A percentile compares a stretch with the other conserved stretches of the same genome.
Evolutionary conservation across 139 green algal species (phyloP).

Genomic region (Eudorina sp.): DNA sequence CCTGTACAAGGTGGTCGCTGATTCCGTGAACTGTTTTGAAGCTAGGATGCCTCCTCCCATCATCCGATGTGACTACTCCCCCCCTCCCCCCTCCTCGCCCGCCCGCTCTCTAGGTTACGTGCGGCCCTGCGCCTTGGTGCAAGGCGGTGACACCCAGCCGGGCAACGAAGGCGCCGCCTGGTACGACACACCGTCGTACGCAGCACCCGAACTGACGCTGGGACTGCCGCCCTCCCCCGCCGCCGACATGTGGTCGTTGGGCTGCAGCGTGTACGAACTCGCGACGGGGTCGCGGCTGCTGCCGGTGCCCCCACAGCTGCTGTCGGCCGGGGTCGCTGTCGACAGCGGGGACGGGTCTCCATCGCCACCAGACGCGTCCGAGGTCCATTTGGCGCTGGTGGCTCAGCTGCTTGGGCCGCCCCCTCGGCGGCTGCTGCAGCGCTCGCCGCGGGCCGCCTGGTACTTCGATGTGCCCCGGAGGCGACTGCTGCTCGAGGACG

Average conservation of each 20-base stretch:
- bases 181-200: constrained; percentile 70
- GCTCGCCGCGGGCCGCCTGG: not conserved
- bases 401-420: constrained; percentile 25
- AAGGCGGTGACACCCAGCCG: not conserved
- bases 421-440: not conserved
- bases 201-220: constrained; percentile 87
- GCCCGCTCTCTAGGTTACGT: not conserved
- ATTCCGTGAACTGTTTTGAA: no score
- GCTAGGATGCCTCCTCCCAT: no score
- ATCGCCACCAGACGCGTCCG: not conserved
- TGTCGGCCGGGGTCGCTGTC: not conserved
- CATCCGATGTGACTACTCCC: no score
- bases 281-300: constrained; percentile 82
- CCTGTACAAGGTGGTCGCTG: no score
- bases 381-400: constrained; percentile 31
- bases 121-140: not conserved
- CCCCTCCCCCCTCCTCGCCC: not conserved
- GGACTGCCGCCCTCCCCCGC: constrained; percentile 72
- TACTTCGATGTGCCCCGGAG: not conserved
- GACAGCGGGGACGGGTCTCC: not conserved
- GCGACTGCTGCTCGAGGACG: constrained; percentile 15
- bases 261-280: constrained; percentile 94
- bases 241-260: constrained; percentile 94
- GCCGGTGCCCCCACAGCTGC: constrained; percentile 60
- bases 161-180: not conserved